Evolutionary conservation across 257 asterid species (phyloP), one percentile per base, ranked within the genome.

Genomic region (Gynochthodes officinalis): DNA sequence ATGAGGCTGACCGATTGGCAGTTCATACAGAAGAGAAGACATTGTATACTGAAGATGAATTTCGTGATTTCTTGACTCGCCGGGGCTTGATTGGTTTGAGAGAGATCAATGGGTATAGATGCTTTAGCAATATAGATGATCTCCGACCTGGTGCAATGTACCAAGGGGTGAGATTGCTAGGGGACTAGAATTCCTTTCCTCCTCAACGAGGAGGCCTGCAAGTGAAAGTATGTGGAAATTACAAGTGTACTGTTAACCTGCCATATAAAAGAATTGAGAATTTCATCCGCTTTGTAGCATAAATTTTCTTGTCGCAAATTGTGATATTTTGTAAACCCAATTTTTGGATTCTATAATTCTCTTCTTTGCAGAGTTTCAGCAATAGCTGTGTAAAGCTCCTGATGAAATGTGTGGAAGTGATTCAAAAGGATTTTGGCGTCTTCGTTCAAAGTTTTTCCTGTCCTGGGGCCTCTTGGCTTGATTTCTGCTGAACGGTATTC

Each of bases 11-110:
- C 21, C 70, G 64, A 46, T 27, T 78, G 60, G 75, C 75, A 39
- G 75, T 78, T 37, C 82, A 70, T 15, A 61, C 82, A 2, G 82
- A 73, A 65, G 82, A 73, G 55, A 73, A 73, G 65, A 78, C 75
- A 27, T 33, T 78, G n/a, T 78, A 78, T 49, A 73, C 75, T 2
- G 82, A 73, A 54, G 82, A 73, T 1, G 82, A 78, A 33, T 73
- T 78, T 25, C 75, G 28, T 7, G 75, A 73, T 58, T 78, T 78
- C 75, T 69, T 78, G 52, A 52, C 72, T 13, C 77, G 78, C 4
- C 78, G 78, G 53, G 76, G 78, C 11, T 78, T 70, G 69, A 43
- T 65, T 39, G 74, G 82, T 68, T 54, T 78, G 69, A 73, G 82
- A 70, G 82, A 78, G 66, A 73, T 68, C 2, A 57, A 78, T 43